These are phyloP conservation scores for Smallanthus sonchifolius DNA, from an alignment of 129 eudicot genomes.

Conservation along the genomic window DNA sequence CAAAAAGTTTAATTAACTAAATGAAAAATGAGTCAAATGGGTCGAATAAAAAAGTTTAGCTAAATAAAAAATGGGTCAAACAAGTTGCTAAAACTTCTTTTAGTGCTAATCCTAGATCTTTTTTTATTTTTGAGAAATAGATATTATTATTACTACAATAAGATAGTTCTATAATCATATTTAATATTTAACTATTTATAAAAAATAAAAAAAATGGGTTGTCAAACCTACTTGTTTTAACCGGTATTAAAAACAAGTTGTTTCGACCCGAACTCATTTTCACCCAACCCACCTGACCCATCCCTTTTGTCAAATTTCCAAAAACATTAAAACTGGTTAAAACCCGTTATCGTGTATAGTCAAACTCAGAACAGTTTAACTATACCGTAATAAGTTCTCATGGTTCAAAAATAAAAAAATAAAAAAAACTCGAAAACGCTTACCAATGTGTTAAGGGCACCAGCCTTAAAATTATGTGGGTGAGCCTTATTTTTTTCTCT, in stretches of 20 bases:
- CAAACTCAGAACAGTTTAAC: no score
- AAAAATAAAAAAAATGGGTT: no score
- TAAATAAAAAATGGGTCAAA: neutral
- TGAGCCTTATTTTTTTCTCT: conserved; percentile 45
- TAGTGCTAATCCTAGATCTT: no score
- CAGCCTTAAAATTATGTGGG: conserved; percentile 79
- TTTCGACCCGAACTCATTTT: neutral
- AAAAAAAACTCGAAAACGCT: neutral
- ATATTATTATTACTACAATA: no score
- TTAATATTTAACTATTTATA: no score
- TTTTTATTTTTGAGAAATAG: no score
- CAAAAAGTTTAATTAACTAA: no score
- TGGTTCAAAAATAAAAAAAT: no score
- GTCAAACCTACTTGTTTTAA: neutral
- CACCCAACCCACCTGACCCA: neutral
- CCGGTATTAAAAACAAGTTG: neutral
- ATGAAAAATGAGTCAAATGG: no score
- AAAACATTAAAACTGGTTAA: neutral
- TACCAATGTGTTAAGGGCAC: conserved; percentile 83
- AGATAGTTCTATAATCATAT: no score
- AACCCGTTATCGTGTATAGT: neutral
- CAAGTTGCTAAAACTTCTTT: no score
- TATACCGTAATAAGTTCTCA: no score
- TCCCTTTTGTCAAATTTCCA: neutral
- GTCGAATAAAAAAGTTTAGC: neutral